Conservation (phyloP, 805 yeast genomes). For the Candida suzukii region DNA sequence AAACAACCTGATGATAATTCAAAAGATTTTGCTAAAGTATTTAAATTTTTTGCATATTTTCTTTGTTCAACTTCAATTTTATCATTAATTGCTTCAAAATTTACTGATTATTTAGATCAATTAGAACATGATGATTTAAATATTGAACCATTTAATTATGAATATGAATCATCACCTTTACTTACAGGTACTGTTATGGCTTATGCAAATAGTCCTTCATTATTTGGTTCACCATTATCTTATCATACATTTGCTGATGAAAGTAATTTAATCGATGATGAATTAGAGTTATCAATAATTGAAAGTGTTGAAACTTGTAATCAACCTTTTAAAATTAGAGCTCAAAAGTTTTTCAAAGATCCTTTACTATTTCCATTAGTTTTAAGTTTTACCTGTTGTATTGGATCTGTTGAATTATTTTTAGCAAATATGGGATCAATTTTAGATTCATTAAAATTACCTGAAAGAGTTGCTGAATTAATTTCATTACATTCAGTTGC, state of each 20-base stretch:
- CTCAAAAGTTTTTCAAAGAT: constrained; percentile 34
- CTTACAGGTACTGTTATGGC: constrained; percentile 24
- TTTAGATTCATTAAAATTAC: constrained; percentile 39
- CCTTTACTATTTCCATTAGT: constrained; percentile 60
- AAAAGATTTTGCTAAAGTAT: constrained; percentile 7
- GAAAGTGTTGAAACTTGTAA: constrained; percentile 6
- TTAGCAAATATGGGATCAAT: constrained; percentile 68
- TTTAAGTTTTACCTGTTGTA: constrained; percentile 53
- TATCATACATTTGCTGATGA: neutral
- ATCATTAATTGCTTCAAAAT: constrained; percentile 21
- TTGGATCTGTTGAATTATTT: constrained; percentile 86
- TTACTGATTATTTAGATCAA: constrained; percentile 19
- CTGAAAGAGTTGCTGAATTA: constrained; percentile 26
- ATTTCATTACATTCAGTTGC: constrained; percentile 55
- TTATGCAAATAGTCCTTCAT: neutral
- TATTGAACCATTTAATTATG: constrained; percentile 21
- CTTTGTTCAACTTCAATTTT: constrained; percentile 4
- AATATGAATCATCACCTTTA: constrained; percentile 26
- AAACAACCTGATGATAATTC: constrained; percentile 1
- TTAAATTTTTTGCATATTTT: constrained; percentile 1
- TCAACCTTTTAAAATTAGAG: constrained; percentile 8
- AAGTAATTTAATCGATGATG: neutral
- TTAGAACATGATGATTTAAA: constrained; percentile 18
- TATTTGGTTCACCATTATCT: constrained; percentile 18
- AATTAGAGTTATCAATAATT: neutral